Base-by-base conservation (phyloP, 1,139 yeast genomes). In the Suhomyces bokatorum region DNA sequence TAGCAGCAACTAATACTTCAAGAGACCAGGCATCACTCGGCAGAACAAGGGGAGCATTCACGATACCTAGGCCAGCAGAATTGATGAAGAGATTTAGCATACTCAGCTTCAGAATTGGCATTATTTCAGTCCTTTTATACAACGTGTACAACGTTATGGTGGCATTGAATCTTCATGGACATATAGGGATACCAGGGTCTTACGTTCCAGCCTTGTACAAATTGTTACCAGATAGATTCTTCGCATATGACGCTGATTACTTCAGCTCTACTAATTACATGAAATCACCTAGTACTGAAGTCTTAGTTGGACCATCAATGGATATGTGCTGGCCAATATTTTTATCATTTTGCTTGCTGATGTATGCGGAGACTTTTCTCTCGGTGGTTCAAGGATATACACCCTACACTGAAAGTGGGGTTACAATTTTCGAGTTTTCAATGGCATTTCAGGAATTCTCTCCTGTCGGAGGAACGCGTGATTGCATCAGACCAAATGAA, bases 341-440 rank as follows among this genome's bases (percentile, higher is more conserved):
- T 54, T 58, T 83, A 40, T 67, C 81, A 1, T 69, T 83, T 44
- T 85, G 93, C 57, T 61, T 78, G 17, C 82, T 84, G 60, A 81
- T 83, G 55, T 81, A 83, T 48, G 66, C 83, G n/a, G 93, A 87
- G 59, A 83, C 89, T 0, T 83, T 86, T 52, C 70, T 82, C 2
- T 74, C 87, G 7, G 81, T 80, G 15, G 72, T 83, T 3, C 75
- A 77, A 44, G 88, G 87, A 7, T 64, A 66, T 29, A 72, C 74
- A 37, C 87, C 89, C 1, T 73, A 75, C 44, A 76, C 80, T 9
- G 93, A 85, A 51, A 76, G 85, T 9, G 90, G 90, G 0, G 69
- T 85, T 52, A 83, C 93, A 0, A 64, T 85, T 28, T 85, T 86
- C 60, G 95, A 86, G 57, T 85, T 81, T 56, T 83, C 90, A 1